phyloP scores from a whole-genome alignment of 2,329 filamentous ascomycete species.

The Aspergillus spinulosporus region DNA sequence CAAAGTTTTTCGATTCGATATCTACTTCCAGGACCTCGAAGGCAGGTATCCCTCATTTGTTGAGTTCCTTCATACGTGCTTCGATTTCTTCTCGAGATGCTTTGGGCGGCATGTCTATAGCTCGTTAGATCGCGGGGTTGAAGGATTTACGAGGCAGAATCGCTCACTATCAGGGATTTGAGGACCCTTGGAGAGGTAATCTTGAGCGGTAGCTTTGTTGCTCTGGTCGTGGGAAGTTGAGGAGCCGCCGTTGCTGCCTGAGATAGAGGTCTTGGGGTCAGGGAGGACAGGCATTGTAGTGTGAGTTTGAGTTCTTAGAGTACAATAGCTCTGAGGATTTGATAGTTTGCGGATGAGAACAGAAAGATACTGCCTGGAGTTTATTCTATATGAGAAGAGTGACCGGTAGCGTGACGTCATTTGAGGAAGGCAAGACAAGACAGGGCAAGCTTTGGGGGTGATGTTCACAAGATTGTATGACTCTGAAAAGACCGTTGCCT shows the following conservation, averaged over 20 bases:
- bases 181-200: conserved; percentile 47
- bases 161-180: conserved; percentile 44
- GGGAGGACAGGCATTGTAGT: conserved; percentile 31
- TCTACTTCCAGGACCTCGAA: not conserved
- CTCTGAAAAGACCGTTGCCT: not conserved
- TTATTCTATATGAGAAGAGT: not conserved
- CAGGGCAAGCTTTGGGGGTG: not conserved
- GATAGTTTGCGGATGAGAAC: not conserved
- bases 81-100: conserved; percentile 65
- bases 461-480: not conserved
- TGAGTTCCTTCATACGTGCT: conserved; percentile 65
- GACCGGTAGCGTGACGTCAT: conserved; percentile 8
- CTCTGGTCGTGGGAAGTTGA: conserved; percentile 25
- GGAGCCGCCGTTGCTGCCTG: conserved; percentile 23
- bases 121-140: not conserved
- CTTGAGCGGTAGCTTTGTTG: conserved; percentile 36
- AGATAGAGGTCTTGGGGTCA: conserved; percentile 27
- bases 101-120: conserved; percentile 44
- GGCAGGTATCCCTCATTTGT: conserved; percentile 49
- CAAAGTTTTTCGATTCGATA: not conserved
- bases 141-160: not conserved
- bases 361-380: conserved; percentile 1
- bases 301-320: too few species aligned
- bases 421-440: not conserved
- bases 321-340: too few species aligned